Percentiles rank a stretch among this genome's conserved stretches.
Conservation (phyloP, 2,329 filamentous ascomycete genomes). For the Arachnopeziza araneosa region DNA sequence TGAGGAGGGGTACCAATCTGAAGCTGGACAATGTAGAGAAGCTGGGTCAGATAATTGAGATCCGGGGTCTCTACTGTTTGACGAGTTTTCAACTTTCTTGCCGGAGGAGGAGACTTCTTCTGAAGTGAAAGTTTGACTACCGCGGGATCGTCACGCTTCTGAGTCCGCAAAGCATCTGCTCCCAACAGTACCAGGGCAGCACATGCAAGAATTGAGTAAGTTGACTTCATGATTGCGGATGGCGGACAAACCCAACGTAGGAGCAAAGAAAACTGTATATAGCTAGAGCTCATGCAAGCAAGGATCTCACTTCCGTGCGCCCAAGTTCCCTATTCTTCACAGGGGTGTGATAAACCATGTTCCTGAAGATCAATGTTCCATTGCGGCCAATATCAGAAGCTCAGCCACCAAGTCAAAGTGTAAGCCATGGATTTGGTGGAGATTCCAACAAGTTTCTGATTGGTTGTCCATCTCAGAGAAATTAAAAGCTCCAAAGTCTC, state of each 20-base stretch:
- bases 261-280: not conserved
- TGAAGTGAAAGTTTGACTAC: not conserved
- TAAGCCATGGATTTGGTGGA: no score
- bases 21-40: conserved; percentile 46
- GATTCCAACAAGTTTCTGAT: no score
- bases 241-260: not conserved
- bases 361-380: not conserved
- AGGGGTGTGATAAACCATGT: not conserved
- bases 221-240: not conserved
- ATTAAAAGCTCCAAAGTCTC: no score
- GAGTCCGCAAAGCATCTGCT: not conserved
- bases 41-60: not conserved
- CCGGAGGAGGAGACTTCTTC: not conserved
- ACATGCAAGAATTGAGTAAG: not conserved
- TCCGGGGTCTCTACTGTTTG: not conserved
- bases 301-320: not conserved
- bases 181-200: not conserved
- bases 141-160: not conserved
- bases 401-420: not conserved
- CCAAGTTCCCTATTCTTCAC: not conserved
- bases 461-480: no score
- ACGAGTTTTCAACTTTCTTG: not conserved
- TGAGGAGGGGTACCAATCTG: conserved; percentile 51
- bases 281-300: not conserved
- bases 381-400: no score